These are phyloP conservation scores for Salix caprea DNA, from an alignment of 345 rosid genomes.

Conservation along the genomic window DNA sequence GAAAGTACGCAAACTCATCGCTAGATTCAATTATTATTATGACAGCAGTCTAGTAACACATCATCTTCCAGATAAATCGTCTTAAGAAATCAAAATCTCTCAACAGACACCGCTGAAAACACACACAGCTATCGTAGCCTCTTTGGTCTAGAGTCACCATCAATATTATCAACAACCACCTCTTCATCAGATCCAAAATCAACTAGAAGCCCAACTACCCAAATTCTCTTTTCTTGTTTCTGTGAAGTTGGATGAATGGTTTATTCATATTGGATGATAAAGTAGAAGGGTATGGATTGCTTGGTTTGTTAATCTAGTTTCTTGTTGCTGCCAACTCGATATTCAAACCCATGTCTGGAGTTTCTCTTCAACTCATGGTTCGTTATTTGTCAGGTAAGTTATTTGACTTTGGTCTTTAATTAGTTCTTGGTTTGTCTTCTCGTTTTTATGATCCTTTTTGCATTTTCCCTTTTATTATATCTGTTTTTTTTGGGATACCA, in stretches of 20 bases:
- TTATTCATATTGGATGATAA: neutral
- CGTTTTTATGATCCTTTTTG: neutral
- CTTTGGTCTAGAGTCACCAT: slow-evolving; percentile 47
- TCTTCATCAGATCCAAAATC: slow-evolving; percentile 36
- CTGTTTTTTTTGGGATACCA: neutral
- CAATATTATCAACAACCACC: slow-evolving; percentile 27
- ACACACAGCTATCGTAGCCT: neutral
- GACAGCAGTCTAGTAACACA: neutral
- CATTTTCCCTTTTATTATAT: neutral
- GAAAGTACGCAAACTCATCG: too few species aligned
- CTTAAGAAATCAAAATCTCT: neutral
- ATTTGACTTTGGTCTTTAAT: slow-evolving; percentile 1
- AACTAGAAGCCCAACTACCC: slow-evolving; percentile 30
- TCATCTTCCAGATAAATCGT: neutral
- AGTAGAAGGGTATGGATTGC: slow-evolving; percentile 8
- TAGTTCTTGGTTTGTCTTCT: neutral
- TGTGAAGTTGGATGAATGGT: slow-evolving; percentile 1
- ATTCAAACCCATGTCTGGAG: slow-evolving; percentile 43
- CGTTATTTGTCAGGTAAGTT: slow-evolving; percentile 46
- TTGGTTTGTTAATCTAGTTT: slow-evolving; percentile 8
- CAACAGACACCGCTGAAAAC: neutral
- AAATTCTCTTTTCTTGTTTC: slow-evolving; percentile 11
- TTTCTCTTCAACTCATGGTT: slow-evolving; percentile 28
- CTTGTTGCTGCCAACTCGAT: too few species aligned
- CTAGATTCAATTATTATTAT: neutral